Base-by-base conservation (phyloP, 768 basidiomycete species). In the Leccinum incarnatum region DNA sequence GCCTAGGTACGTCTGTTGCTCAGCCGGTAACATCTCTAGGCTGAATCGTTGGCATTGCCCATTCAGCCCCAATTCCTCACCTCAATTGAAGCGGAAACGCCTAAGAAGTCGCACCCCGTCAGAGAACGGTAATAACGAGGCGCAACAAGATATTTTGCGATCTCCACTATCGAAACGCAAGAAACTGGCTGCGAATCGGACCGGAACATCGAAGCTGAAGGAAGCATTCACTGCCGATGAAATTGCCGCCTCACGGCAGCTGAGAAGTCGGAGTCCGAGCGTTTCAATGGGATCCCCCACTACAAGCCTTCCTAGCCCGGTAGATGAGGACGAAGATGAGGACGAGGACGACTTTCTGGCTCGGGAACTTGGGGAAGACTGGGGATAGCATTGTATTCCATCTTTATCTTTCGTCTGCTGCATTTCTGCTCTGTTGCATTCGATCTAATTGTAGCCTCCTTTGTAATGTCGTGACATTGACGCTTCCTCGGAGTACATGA, bases 271-370 rank as follows among this genome's bases (percentile, higher is more conserved):
- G 19, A 71, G 67, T 55, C 67, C 55, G 46, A 64, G 65, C 58
- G 32, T 50, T 37, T 53, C 48, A 14, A 56, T 52, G 60, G 62
- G 57, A 54, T 57, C 52, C 3, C 54, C 51, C n/a, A 36, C 54
- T 7, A 30, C 56, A 46, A 59, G 59, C 57, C 51, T 59, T 55
- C 58, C 66, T 45, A 69, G 67, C 56, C 63, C 67, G 3, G 72
- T 77, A 0, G 82, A 79, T 0, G 83, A 82, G 4, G 81, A 79
- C 2, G 81, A 79, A 0, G 84, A 84, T 1, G 80, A 82, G 2
- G 88, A 89, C 4, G 88, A 89, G 1, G 89, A 90, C 45, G 89
- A 91, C 69, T 91, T 91, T 69, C 76, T 91, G n/a, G 85, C 89
- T n/a, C 79, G 86, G 40, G 91, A 88, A 67, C 76, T 92, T 63